phyloP scores from a whole-genome alignment of 2,329 filamentous ascomycete genomes.

The Fusarium phyllophilum region DNA sequence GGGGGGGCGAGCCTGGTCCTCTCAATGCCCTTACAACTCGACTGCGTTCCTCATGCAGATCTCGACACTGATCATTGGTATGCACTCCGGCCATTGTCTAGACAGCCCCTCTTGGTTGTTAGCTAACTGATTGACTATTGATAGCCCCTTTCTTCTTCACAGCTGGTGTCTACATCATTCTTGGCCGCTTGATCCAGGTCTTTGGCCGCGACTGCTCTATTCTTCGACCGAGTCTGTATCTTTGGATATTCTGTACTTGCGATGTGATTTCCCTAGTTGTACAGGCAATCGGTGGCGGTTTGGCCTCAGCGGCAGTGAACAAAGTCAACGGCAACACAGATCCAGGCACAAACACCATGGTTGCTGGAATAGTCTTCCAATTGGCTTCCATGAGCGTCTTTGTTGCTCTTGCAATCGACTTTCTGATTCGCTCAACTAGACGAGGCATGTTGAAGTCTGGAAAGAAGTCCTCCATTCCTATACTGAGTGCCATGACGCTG shows the following conservation, averaged over 20 bases:
- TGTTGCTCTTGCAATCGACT: background rate
- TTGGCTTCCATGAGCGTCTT: background rate
- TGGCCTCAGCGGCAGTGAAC: background rate
- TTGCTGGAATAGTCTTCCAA: background rate
- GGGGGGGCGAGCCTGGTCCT: background rate
- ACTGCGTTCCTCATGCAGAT: background rate
- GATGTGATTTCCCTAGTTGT: background rate
- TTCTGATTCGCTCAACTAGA: background rate
- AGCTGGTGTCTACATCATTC: background rate
- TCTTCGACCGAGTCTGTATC: background rate
- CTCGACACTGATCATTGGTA: background rate
- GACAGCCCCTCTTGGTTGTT: fast-evolving
- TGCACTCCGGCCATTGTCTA: background rate
- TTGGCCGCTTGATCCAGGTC: background rate
- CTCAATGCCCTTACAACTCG: background rate
- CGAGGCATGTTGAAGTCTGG: background rate
- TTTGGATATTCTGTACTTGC: background rate
- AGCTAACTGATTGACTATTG: fast-evolving
- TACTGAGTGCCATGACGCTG: background rate
- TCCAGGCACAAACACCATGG: background rate
- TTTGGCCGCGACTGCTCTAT: background rate
- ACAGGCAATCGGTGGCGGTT: background rate
- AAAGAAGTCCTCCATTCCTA: background rate
- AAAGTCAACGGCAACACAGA: background rate
- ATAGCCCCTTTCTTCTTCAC: background rate